Evolutionary conservation across 106 monocot genomes (phyloP), one percentile per base, ranked within the genome.

Genomic region (Dioscorea alata): DNA sequence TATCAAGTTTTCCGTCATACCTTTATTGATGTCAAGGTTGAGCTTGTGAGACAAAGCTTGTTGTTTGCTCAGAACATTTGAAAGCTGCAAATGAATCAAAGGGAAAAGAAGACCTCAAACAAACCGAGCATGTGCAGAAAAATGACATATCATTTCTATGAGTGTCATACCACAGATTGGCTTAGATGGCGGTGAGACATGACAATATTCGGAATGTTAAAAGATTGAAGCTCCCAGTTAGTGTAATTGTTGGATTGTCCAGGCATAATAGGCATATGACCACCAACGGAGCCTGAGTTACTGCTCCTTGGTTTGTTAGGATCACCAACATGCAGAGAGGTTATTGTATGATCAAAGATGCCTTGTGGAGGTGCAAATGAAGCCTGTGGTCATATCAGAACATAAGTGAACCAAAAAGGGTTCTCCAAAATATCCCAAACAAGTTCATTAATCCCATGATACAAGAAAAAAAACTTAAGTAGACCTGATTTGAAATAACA

Each of bases 11-110:
- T 2, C 42, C 10, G 5, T 42, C 42, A 42, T 64, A 83, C 83
- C 83, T 83, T 83, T 83, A 74, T 83, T 83, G 70, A 83, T 83
- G 56, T 83, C 83, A 71, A 83, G 74, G 54, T 74, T 78, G 31
- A 78, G 74, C 74, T 73, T 83, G 49, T 73, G 67, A 17, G 83
- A 48, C 48, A 70, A 49, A 23, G 68, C 17, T 57, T 71, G 78
- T 48, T 83, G 78, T 48, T 78, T 78, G 48, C 32, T 65, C 67
- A 70, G 60, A 33, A 71, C 32, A 63, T 68, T 59, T 48, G 74
- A 31, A 71, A 75, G 83, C 78, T 78, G 73, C 53, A 21, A 4
- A 52, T 4, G 69, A 48, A 32, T 33, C 0, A 64, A 24, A 58
- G 17, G 50, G 67, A 15, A 33, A 50, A 19, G 31, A 34, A 18